Evolutionary conservation across 164 flowering plant genomes (phyloP), one percentile per base, ranked within the genome.

Genomic region (Sedum album): DNA sequence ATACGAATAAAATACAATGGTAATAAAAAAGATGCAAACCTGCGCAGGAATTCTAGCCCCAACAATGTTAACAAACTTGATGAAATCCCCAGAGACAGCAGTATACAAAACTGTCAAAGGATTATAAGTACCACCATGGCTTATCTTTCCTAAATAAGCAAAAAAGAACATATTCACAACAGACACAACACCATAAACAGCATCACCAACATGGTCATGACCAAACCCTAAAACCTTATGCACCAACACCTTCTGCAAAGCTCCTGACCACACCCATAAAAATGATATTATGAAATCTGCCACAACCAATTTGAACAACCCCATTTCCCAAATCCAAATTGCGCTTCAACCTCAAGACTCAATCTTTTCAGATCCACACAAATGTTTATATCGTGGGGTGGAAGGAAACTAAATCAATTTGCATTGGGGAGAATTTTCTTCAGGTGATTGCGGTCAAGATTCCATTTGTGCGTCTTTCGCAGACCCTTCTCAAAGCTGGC

Each of bases 181-280:
- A 2, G 78, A 78, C 25, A 89, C 64, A 48, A 67, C 63, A 7
- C 33, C 53, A 68, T 73, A 80, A 65, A 84, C 13, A 51, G 81
- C 28, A 75, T 89, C 95, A 11, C 79, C 84, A 20, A 9, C 70
- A 46, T 79, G 75, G 2, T 77, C 75, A 46, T 69, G 70, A 5
- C 84, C 86, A 11, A 78, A 76, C 31, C 82, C 89, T 17, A 87
- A 39, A 68, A 76, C n/a, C 53, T 71, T 69, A 73, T 38, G 53
- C 1, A 84, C 89, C 26, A 86, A 75, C 10, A 85, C 20, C 80
- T 83, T 85, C 33, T 76, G 75, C 46, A 84, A 60, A 49, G 74
- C 79, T 38, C 89, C 87, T 10, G 91, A 80, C 80, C 89, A 90
- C 14, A 88, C 86, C 96, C 96, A 90, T 90, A 84, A 79, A 76